A percentile compares a stretch with the other conserved stretches of the same genome.
phyloP scores from a whole-genome alignment of 2,329 filamentous ascomycete genomes.

The Fusarium brevicatenulatum region DNA sequence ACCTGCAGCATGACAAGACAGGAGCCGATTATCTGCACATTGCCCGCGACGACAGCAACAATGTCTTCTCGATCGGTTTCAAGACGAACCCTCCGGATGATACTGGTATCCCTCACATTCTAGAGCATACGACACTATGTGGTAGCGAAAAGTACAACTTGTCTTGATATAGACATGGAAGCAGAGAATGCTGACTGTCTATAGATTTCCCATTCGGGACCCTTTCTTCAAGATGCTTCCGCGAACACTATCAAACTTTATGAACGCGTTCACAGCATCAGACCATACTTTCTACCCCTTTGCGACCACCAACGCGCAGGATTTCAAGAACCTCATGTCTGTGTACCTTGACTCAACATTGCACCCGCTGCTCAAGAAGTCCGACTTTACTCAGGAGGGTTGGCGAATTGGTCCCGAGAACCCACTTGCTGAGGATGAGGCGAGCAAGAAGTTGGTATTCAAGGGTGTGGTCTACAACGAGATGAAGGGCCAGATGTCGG shows the following conservation, averaged over 20 bases:
- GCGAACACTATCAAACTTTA: slow-evolving; percentile 97
- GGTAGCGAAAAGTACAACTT: slow-evolving; percentile 84
- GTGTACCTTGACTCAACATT: slow-evolving; percentile 97
- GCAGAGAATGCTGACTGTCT: slow-evolving; percentile 43
- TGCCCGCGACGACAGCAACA: slow-evolving; percentile 94
- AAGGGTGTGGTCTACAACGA: slow-evolving; percentile 99
- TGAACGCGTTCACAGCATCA: slow-evolving; percentile 98
- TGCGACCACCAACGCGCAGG: slow-evolving; percentile 93
- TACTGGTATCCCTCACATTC: slow-evolving; percentile 94
- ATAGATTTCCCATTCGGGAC: slow-evolving; percentile 93
- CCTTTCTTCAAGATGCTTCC: slow-evolving; percentile 99
- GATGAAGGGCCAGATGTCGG: slow-evolving; percentile 99
- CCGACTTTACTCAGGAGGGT: slow-evolving; percentile 95
- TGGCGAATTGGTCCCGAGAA: slow-evolving; percentile 97
- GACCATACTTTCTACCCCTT: slow-evolving; percentile 99
- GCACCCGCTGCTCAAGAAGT: slow-evolving; percentile 86
- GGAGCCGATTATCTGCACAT: slow-evolving; percentile 96
- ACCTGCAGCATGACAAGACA: slow-evolving; percentile 93
- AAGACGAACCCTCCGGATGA: slow-evolving; percentile 98
- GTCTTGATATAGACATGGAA: neutral
- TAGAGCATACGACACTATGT: slow-evolving; percentile 97
- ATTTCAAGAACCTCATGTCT: slow-evolving; percentile 95
- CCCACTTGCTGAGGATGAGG: slow-evolving; percentile 66
- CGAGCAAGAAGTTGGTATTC: slow-evolving; percentile 82
- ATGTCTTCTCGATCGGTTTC: slow-evolving; percentile 99